phyloP scores from a whole-genome alignment of 495 filamentous ascomycete species.

The Daldinia childiae region DNA sequence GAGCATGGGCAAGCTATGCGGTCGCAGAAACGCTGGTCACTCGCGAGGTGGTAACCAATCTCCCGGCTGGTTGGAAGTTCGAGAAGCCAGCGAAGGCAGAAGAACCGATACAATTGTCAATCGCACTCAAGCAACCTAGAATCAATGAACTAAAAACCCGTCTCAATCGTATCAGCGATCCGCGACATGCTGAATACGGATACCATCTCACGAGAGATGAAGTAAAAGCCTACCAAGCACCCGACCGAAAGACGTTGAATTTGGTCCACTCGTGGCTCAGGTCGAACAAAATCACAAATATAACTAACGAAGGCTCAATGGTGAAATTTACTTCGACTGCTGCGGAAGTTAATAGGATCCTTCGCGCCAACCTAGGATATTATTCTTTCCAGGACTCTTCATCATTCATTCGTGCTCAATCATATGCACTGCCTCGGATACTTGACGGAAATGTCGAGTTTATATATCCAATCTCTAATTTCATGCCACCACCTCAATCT shows the following conservation, averaged over 20 bases:
- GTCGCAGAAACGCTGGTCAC: constrained; percentile 15
- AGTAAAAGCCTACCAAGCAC: constrained; percentile 43
- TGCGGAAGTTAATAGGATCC: constrained; percentile 46
- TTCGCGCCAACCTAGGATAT: constrained; percentile 50
- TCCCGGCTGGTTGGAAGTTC: constrained; percentile 32
- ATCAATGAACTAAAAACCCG: constrained; percentile 50
- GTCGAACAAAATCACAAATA: constrained; percentile 42
- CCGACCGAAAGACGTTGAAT: constrained; percentile 28
- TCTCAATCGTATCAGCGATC: constrained; percentile 38
- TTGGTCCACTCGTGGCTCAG: constrained; percentile 51
- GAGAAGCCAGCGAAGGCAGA: constrained; percentile 17
- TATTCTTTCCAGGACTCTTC: constrained; percentile 47
- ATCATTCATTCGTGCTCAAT: constrained; percentile 46
- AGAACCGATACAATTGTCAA: constrained; percentile 36
- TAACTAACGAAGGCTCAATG: constrained; percentile 42
- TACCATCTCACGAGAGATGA: constrained; percentile 48
- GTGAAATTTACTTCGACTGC: constrained; percentile 51
- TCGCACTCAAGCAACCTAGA: constrained; percentile 51
- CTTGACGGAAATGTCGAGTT: constrained; percentile 55
- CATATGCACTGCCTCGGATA: constrained; percentile 59
- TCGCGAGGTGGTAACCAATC: constrained; percentile 21
- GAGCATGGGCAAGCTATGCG: constrained; percentile 21
- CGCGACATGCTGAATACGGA: constrained; percentile 37
- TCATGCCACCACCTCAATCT: constrained; percentile 46
- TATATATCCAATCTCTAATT: constrained; percentile 54